Conservation (phyloP, 495 filamentous ascomycete species). For the Penicillium tannophilum region DNA sequence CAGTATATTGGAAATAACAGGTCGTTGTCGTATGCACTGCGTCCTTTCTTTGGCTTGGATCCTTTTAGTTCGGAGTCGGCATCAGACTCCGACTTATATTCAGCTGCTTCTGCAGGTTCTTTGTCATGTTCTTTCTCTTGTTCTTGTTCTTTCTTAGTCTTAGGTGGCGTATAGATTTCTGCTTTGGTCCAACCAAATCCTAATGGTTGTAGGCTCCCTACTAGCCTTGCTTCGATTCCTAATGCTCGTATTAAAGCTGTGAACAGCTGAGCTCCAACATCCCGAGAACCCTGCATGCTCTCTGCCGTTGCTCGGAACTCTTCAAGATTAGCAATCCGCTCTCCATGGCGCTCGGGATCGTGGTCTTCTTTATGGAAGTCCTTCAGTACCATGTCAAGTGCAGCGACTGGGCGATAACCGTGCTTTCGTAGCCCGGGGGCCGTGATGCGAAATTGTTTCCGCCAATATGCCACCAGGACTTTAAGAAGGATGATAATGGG, state of each 20-base stretch:
- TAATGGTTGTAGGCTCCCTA: constrained; percentile 81
- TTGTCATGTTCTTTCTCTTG: constrained; percentile 19
- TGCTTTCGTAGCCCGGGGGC: constrained; percentile 83
- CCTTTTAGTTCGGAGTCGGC: constrained; percentile 6
- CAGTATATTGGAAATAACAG: constrained; percentile 88
- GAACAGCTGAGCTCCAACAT: constrained; percentile 88
- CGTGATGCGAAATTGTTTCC: constrained; percentile 75
- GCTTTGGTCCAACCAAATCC: constrained; percentile 90
- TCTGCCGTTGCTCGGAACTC: constrained; percentile 71
- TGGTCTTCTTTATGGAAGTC: constrained; percentile 63
- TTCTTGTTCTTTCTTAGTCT: constrained; percentile 40
- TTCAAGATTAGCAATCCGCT: constrained; percentile 64
- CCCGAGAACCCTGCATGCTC: constrained; percentile 77
- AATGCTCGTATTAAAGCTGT: constrained; percentile 84
- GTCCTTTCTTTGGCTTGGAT: constrained; percentile 24
- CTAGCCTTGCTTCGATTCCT: constrained; percentile 76
- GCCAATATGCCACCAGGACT: constrained; percentile 81
- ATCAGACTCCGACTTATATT: constrained; percentile 11
- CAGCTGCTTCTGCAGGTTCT: not conserved
- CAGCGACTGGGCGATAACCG: constrained; percentile 75
- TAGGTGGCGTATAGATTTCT: constrained; percentile 58
- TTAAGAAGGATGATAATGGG: constrained; percentile 80
- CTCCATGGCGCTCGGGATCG: constrained; percentile 68
- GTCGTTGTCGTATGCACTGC: constrained; percentile 59
- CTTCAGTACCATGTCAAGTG: constrained; percentile 64